Evolutionary conservation across 148 eudicot genomes (phyloP).

Genomic region (Fagopyrum esculentum): DNA sequence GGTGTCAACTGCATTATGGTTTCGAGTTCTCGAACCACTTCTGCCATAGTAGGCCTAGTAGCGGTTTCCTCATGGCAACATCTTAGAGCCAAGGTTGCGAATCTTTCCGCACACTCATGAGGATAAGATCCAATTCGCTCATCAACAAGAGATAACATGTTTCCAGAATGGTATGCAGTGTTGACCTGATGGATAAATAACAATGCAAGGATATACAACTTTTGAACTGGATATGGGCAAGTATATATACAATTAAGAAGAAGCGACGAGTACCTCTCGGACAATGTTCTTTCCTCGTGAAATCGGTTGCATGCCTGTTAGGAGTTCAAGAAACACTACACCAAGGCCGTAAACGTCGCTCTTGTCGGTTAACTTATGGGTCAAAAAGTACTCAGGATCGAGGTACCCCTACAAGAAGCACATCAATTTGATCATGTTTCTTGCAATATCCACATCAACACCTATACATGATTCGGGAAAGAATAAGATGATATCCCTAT

Average conservation of each 20-base stretch:
- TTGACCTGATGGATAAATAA: slow-evolving; percentile 33
- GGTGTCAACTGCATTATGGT: slow-evolving; percentile 35
- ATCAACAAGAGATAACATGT: slow-evolving; percentile 44
- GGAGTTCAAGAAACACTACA: slow-evolving; percentile 72
- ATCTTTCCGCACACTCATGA: slow-evolving; percentile 51
- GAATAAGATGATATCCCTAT: too few species aligned
- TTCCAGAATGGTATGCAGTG: slow-evolving; percentile 40
- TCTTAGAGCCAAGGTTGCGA: slow-evolving; percentile 44
- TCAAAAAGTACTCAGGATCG: slow-evolving; percentile 82
- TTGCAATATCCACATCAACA: neutral
- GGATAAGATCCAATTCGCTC: slow-evolving; percentile 59
- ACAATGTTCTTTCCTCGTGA: slow-evolving; percentile 73
- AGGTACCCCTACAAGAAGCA: slow-evolving; percentile 61
- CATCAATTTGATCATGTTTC: neutral
- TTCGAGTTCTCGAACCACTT: slow-evolving; percentile 75
- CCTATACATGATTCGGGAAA: too few species aligned
- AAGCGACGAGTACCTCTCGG: slow-evolving; percentile 51
- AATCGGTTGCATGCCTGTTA: slow-evolving; percentile 72
- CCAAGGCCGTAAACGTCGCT: slow-evolving; percentile 89
- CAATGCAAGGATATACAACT: neutral
- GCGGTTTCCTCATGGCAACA: slow-evolving; percentile 58
- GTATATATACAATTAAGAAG: neutral
- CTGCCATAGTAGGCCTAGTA: slow-evolving; percentile 62
- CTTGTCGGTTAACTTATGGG: slow-evolving; percentile 73
- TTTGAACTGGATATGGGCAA: neutral